Conservation (phyloP, 495 filamentous ascomycete genomes). For the Neurospora terricola region DNA sequence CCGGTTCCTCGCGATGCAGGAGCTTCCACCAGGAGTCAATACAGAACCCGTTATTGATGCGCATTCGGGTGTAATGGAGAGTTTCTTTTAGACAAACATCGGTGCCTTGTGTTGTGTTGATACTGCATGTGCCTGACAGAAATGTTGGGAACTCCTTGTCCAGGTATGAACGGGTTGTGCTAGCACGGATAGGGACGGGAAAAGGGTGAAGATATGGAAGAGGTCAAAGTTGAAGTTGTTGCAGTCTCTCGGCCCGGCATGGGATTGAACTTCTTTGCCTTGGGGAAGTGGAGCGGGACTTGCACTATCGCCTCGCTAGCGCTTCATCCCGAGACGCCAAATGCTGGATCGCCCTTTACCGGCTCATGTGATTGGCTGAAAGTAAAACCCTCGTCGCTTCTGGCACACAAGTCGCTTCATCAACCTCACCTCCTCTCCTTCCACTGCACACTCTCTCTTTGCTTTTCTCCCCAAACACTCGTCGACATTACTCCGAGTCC, state of each 20-base stretch:
- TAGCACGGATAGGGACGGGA: background rate
- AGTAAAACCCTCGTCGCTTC: slow-evolving; percentile 9
- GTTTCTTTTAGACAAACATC: background rate
- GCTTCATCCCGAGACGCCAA: slow-evolving; percentile 28
- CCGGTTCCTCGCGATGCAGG: background rate
- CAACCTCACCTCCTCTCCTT: slow-evolving; percentile 16
- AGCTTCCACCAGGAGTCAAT: background rate
- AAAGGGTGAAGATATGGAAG: background rate
- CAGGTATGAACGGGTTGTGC: background rate
- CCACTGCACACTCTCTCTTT: slow-evolving; percentile 3
- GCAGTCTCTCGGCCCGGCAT: background rate
- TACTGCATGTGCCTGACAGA: background rate
- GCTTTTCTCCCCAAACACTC: background rate
- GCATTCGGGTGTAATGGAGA: background rate
- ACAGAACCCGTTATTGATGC: background rate
- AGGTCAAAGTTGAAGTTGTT: background rate
- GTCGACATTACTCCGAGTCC: background rate
- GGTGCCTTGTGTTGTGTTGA: background rate
- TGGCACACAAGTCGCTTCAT: slow-evolving; percentile 25
- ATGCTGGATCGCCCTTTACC: slow-evolving; percentile 18
- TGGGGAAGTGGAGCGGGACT: background rate
- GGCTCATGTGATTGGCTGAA: slow-evolving; percentile 15
- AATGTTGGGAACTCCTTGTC: background rate
- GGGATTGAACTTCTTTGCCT: background rate
- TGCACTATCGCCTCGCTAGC: slow-evolving; percentile 20